A percentile compares a stretch with the other conserved stretches of the same genome.
Evolutionary conservation across 2,329 filamentous ascomycete species (phyloP).

Genomic region (Hypomyces rosellus): DNA sequence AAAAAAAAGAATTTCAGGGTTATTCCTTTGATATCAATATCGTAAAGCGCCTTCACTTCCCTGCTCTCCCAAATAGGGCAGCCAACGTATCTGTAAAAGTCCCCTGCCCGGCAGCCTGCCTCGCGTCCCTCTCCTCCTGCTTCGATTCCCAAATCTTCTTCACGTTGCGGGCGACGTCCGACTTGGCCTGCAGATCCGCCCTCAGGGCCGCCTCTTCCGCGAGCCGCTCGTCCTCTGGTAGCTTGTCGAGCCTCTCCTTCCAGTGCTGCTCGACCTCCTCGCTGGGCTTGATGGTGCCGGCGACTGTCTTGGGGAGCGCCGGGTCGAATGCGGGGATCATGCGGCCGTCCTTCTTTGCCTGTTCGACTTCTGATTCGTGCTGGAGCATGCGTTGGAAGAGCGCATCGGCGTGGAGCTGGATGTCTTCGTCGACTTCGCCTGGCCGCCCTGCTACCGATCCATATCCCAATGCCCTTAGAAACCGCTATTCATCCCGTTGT

Average conservation of each 20-base stretch:
- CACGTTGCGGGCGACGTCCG: constrained; percentile 52
- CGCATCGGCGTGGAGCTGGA: constrained; percentile 92
- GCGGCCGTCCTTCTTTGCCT: constrained; percentile 57
- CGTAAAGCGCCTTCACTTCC: constrained; percentile 19
- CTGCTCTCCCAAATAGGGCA: constrained; percentile 22
- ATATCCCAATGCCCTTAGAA: constrained; percentile 87
- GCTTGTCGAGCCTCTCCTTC: constrained; percentile 50
- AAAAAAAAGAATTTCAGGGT: not conserved
- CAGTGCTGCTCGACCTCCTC: constrained; percentile 45
- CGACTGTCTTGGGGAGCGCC: constrained; percentile 37
- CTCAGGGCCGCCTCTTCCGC: constrained; percentile 59
- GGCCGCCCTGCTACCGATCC: constrained; percentile 60
- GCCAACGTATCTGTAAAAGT: constrained; percentile 26
- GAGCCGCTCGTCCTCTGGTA: constrained; percentile 51
- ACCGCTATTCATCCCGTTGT: constrained; percentile 48
- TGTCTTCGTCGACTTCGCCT: constrained; percentile 68
- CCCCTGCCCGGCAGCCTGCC: constrained; percentile 25
- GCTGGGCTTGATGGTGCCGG: constrained; percentile 24
- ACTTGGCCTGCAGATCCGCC: constrained; percentile 55
- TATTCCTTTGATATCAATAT: not conserved
- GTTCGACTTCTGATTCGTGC: constrained; percentile 69
- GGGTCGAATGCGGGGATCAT: constrained; percentile 54
- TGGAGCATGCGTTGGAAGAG: constrained; percentile 82
- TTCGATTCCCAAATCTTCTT: constrained; percentile 49
- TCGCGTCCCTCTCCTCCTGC: constrained; percentile 49